These are phyloP conservation scores for Mayamaea pseudoterrestris DNA, from an alignment of 108 stramenopile genomes.

Conservation along the genomic window DNA sequence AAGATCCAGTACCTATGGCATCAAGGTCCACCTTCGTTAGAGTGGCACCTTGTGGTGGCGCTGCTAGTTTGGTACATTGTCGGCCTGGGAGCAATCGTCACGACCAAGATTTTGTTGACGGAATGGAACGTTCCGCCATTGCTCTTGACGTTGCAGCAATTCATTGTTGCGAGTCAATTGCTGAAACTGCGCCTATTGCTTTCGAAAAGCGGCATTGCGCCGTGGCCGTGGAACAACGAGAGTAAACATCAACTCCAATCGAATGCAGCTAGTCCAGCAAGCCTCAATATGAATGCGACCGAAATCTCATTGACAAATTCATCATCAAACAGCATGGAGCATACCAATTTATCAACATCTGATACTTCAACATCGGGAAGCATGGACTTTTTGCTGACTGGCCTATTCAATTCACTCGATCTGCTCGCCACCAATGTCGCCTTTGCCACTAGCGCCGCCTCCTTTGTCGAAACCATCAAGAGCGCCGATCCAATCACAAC, in stretches of 20 bases:
- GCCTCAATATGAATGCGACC: constrained; percentile 1
- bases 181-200: constrained; percentile 17
- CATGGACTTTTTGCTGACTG: constrained; percentile 20
- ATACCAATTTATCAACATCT: no score
- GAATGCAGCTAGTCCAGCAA: not conserved
- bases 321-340: no score
- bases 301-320: not conserved
- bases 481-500: constrained; percentile 69
- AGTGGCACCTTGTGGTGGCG: no score
- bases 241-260: not conserved
- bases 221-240: constrained; percentile 4
- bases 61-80: constrained; percentile 70
- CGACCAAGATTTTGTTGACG: constrained; percentile 51
- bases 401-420: constrained; percentile 50
- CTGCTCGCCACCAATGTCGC: constrained; percentile 58
- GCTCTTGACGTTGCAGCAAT: constrained; percentile 41
- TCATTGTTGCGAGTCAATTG: constrained; percentile 24
- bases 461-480: constrained; percentile 81
- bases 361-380: not conserved
- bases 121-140: constrained; percentile 29
- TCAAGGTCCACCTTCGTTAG: no score
- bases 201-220: not conserved
- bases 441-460: constrained; percentile 39
- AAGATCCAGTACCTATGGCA: no score
- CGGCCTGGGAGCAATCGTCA: constrained; percentile 64